Base-by-base conservation (phyloP, 2,329 filamentous ascomycete genomes). In the Trichoderma sp. region DNA sequence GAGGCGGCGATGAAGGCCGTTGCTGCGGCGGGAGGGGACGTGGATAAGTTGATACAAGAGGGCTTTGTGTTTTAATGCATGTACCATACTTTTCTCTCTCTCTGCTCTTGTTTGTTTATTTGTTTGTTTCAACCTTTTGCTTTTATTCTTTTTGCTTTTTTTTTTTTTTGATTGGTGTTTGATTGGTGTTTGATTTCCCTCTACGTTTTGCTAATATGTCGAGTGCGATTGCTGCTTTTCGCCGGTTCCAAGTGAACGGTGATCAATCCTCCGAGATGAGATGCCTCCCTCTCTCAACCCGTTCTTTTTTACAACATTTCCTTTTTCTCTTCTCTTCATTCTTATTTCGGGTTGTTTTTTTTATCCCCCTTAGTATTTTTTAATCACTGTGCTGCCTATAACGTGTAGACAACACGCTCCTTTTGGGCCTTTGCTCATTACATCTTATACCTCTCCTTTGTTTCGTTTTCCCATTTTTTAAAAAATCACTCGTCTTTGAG, bases 1-100 rank as follows among this genome's bases (percentile, higher is more conserved):
- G 87, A 92, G 77, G 88, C 88, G 8, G 89, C 91, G 34, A 80
- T 90, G 70, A 87, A 87, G 77, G 90, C 89, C 9, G 87, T 93
- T 0, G 82, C 86, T 66, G 90, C 89, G 12, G 90, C 89, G 0
- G 91, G 91, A 1, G 92, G 90, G 2, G 89, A 93, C 71, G 81
- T 88, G 5, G 79, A 83, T 63, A 83, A 82, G 76, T 71, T 88
- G 54, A 78, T 83, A 71, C 79, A 84, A 76, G 82, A 85, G 70
- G 84, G 83, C 2, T 81, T 86, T 67, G 75, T 81, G 66, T 79
- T 82, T 72, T 83, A 34, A 61, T 10, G 19, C 32, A n/a, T 19
- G 27, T 25, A 45, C 12, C 35, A 56, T 35, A 25, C n/a, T 7
- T n/a, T 27, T 37, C 29, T 34, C 17, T 3, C 3, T 17, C 29